phyloP scores from a whole-genome alignment of 768 basidiomycete species.

The Thelephora ganbajun region DNA sequence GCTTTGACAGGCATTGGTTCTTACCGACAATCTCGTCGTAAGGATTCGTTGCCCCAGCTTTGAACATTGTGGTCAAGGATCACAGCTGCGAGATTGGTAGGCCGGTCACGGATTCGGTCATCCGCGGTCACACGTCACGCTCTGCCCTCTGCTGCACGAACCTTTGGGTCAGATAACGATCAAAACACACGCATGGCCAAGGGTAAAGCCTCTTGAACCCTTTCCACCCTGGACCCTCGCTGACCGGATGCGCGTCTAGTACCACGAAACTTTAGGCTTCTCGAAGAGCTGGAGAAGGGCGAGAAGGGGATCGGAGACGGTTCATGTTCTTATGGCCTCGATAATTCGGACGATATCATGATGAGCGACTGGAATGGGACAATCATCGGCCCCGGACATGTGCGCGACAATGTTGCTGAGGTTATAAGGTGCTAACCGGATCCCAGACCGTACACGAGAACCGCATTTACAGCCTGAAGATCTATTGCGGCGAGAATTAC shows the following conservation, averaged over 20 bases:
- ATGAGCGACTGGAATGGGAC: slow-evolving; percentile 99
- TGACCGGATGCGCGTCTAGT: slow-evolving; percentile 31
- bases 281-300: slow-evolving; percentile 98
- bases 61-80: slow-evolving; percentile 44
- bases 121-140: too few relatives aligned
- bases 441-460: slow-evolving; percentile 93
- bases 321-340: slow-evolving; percentile 91
- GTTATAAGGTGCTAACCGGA: too few relatives aligned
- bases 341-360: slow-evolving; percentile 90
- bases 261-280: slow-evolving; percentile 89
- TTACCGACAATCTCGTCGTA: slow-evolving; percentile 89
- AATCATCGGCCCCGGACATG: slow-evolving; percentile 96
- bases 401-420: slow-evolving; percentile 24
- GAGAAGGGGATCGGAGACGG: slow-evolving; percentile 99
- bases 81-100: neutral
- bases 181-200: slow-evolving; percentile 19
- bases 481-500: slow-evolving; percentile 65
- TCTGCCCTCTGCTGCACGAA: too few relatives aligned
- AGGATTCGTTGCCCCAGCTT: slow-evolving; percentile 47
- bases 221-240: neutral
- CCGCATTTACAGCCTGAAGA: slow-evolving; percentile 91
- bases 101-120: too few relatives aligned
- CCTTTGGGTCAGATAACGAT: too few relatives aligned
- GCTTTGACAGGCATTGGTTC: slow-evolving; percentile 18
- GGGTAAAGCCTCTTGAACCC: slow-evolving; percentile 8